Evolutionary conservation across 371 early-diverging fungal genomes (phyloP), one percentile per base, ranked within the genome.

Genomic region (Mortierella sp.): DNA sequence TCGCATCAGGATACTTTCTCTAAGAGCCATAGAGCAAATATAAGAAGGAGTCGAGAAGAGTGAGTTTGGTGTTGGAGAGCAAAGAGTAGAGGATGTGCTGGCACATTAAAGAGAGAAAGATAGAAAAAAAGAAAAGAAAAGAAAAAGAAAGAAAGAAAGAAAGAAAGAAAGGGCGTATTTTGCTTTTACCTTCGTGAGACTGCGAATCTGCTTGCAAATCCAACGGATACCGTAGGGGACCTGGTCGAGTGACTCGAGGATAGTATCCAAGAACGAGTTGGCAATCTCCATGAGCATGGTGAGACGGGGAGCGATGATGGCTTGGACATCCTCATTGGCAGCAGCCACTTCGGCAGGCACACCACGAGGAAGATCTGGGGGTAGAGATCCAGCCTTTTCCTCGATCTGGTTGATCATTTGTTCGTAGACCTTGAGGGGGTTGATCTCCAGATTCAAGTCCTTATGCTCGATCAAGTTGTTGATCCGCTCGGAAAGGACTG

Each of bases 161-260:
- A 52, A 70, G 1, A 18, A 29, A 16, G 67, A 11, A 26, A 14
- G 50, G 14, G 5, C 50, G 50, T 53, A 12, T 19, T 23, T 16
- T 53, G 11, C 26, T 23, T 58, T 51, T 55, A 92, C 90, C 87
- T 94, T 95, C n/a, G 97, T 95, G 68, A 98, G 81, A 1, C 92
- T 93, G 46, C 94, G 85, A 83, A 98, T 98, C 83, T 98, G 97
- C 70, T 98, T 98, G 84, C 98, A 98, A 56, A 98, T 96, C 98
- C 98, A 98, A n/a, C 97, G 89, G 76, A 98, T 98, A 56, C 98
- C 98, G 69, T 96, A 97, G 1, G 98, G 98, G 3, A 95, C 94
- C 64, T 88, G 85, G 55, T 94, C 91, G 16, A 94, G 85, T 1
- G 94, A 92, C 9, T 84, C 85, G 30, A 97, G 86, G 60, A 98